Evolutionary conservation across 164 flowering plant species (phyloP).

Genomic region (Vitis labrusca): DNA sequence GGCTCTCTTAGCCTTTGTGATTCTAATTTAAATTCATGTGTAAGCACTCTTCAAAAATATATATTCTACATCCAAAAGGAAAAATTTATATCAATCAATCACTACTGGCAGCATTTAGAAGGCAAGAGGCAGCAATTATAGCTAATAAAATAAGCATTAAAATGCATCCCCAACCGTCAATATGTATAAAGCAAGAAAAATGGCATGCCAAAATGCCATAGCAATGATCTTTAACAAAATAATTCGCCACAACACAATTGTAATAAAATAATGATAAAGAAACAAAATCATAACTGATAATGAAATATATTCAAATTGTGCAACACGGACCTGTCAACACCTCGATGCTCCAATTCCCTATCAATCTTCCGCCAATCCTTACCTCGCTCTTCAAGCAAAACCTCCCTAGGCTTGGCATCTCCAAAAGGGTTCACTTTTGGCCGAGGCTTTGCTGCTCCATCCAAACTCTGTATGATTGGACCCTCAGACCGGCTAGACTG

Average conservation of each 20-base stretch:
- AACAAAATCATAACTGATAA: background rate
- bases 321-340: slow-evolving; percentile 61
- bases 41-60: no score
- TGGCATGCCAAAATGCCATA: no score
- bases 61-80: no score
- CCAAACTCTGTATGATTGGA: slow-evolving; percentile 30
- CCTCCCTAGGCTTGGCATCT: slow-evolving; percentile 91
- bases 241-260: background rate
- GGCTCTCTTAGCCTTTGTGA: no score
- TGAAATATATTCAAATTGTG: background rate
- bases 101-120: no score
- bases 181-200: background rate
- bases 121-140: no score
- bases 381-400: slow-evolving; percentile 71
- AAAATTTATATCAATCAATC: no score
- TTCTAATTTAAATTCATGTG: no score
- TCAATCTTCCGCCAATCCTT: slow-evolving; percentile 93
- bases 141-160: background rate
- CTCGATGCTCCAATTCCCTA: slow-evolving; percentile 73
- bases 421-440: slow-evolving; percentile 93
- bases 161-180: background rate
- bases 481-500: slow-evolving; percentile 68
- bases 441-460: slow-evolving; percentile 42
- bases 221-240: background rate
- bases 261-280: slow-evolving; percentile 1